Conservation (phyloP, 768 basidiomycete species). For the Lactarius deliciosus region DNA sequence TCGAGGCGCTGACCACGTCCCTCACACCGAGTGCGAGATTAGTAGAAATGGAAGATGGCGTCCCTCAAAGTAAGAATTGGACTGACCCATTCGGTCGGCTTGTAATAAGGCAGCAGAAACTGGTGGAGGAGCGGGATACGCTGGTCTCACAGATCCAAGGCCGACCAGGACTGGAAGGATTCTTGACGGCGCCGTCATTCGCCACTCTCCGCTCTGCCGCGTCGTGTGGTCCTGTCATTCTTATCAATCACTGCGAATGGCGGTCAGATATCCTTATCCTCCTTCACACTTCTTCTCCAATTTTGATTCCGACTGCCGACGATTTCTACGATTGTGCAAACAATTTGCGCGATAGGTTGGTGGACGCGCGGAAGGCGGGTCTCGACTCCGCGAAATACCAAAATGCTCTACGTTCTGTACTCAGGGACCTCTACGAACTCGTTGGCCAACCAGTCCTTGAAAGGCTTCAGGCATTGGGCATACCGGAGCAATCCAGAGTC, state of each 20-base stretch:
- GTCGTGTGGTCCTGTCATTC: too few species aligned
- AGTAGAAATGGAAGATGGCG: not conserved
- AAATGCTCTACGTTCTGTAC: not conserved
- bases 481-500: not conserved
- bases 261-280: not conserved
- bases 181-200: not conserved
- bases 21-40: not conserved
- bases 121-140: too few species aligned
- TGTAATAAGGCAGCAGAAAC: not conserved
- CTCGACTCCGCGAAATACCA: not conserved
- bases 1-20: not conserved
- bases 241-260: too few species aligned
- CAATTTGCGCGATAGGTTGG: not conserved
- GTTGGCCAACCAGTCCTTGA: not conserved
- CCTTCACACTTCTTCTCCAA: not conserved
- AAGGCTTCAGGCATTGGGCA: not conserved
- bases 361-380: not conserved
- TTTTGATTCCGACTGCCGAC: too few species aligned
- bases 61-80: not conserved
- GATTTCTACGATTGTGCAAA: not conserved
- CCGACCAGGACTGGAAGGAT: slow-evolving; percentile 3
- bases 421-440: not conserved
- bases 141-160: not conserved
- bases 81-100: not conserved
- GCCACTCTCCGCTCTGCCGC: slow-evolving; percentile 5